Base-by-base conservation (phyloP, 345 rosid species). In the Populus simonii region DNA sequence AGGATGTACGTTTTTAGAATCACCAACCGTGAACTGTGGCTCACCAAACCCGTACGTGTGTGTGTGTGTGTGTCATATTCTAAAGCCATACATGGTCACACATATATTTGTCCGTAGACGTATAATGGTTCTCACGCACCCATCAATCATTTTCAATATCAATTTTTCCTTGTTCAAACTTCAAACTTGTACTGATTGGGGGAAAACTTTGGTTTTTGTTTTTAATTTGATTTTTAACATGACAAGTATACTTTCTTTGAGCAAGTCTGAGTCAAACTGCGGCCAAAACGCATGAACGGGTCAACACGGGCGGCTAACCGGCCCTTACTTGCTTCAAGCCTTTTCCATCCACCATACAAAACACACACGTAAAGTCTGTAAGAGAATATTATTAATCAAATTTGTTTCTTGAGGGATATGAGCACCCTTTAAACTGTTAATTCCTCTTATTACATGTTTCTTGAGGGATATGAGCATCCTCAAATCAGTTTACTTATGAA, bases 291-390 rank as follows among this genome's bases (percentile, higher is more conserved):
- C 43, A 11, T 25, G 27, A 36, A 68, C 68, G 69, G 68, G 90
- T 85, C 88, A 83, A 72, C 76, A 75, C 18, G 78, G 87, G 84
- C 85, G 85, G 87, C 87, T 78, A 53, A 75, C 66, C 77, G 47
- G 82, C 63, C 76, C 66, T 53, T 53, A 29, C 8, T 66, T 36
- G 31, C 77, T 68, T 38, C 15, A 62, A 23, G 62, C 66, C 68
- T 43, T 38, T 35, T 33, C 49, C 15, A 43, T 15, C 41, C 25
- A 8, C n/a, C n/a, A 17, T 13, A 22, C 66, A 7, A n/a, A 45
- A 5, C 22, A 23, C 15, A 43, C 5, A 31, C 45, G 3, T 23
- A 53, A 53, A 47, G 51, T 15, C 12, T 47, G 59, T 6, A 6
- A 53, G 59, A 17, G 23, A 53, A 20, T 20, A 2, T 53, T 53